These are phyloP conservation scores for Ustilago nuda DNA, from an alignment of 1,284 basidiomycete species.

Conservation along the genomic window DNA sequence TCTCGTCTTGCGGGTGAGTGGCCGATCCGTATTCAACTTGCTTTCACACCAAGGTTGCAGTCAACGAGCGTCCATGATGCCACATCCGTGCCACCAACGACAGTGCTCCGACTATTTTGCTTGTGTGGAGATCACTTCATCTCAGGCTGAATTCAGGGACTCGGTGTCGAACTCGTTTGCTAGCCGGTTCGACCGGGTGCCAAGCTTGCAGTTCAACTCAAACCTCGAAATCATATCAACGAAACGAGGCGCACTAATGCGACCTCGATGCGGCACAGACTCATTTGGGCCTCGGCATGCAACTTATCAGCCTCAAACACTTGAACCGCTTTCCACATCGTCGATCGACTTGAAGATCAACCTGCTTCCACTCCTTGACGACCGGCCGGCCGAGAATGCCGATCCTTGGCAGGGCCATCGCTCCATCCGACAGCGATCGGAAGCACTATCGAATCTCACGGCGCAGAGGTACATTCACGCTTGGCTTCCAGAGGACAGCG, in stretches of 20 bases:
- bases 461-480: not conserved
- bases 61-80: not conserved
- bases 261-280: conserved; percentile 10
- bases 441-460: not conserved
- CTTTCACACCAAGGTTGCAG: conserved; percentile 3
- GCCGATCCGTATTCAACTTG: not conserved
- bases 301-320: not conserved
- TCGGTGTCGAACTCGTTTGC: not conserved
- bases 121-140: not conserved
- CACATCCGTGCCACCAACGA: conserved; percentile 2
- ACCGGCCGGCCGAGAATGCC: not conserved
- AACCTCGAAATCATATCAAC: not conserved
- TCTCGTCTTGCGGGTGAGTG: not conserved
- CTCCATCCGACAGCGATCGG: not conserved
- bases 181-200: conserved; percentile 7
- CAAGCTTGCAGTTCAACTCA: not conserved
- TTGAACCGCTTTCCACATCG: not conserved
- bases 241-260: conserved; percentile 7
- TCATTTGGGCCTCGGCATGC: conserved; percentile 7
- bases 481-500: not conserved
- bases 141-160: not conserved
- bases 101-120: not conserved
- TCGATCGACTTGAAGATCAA: not conserved
- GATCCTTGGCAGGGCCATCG: not conserved
- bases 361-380: not conserved